Base-by-base conservation (phyloP, 75 land plant species). In the Cupressus sempervirens region DNA sequence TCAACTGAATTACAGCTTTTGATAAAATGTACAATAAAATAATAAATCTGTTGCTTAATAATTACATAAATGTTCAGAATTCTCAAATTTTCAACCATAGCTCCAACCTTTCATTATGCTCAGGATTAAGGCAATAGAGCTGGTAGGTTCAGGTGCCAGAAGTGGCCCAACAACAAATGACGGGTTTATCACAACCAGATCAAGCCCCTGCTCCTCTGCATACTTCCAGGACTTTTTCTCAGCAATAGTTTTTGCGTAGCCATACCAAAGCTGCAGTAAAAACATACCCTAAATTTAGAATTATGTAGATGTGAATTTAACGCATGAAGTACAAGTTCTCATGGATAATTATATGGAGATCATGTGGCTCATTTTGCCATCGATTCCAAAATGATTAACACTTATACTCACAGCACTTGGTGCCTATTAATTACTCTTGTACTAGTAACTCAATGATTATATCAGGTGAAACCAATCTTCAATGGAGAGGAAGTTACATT, bases 231-330 rank as follows among this genome's bases (percentile, higher is more conserved):
- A 1, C 53, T 50, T 13, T 50, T 50, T 50, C 53, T 50, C 53
- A 50, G 53, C 53, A 50, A 50, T 12, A 50, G 53, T 50, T 50
- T 50, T 50, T 50, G 15, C 53, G 13, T 50, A 50, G 81, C 97
- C 93, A 87, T 97, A 97, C 97, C 97, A 97, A 20, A 95, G 87
- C 97, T 97, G 91, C 88, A 84, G 5, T 14, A 35, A 35, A 32
- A 34, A 74, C 76, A 74, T 34, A 50, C 15, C 15, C 15, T 35
- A 74, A 34, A 2, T 32, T 74, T 74, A 36, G 0, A 34, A 74
- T 74, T 32, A 10, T 12, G 10, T 20, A 74, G 14, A 50, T 50
- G 53, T 50, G 53, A 50, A 50, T 50, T 50, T 13, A 50, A 50
- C 53, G 0, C 13, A 50, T 11, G 13, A 50, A 50, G 53, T 50